Conservation (phyloP, 306 rosid genomes). For the Vachellia pachyceras region DNA sequence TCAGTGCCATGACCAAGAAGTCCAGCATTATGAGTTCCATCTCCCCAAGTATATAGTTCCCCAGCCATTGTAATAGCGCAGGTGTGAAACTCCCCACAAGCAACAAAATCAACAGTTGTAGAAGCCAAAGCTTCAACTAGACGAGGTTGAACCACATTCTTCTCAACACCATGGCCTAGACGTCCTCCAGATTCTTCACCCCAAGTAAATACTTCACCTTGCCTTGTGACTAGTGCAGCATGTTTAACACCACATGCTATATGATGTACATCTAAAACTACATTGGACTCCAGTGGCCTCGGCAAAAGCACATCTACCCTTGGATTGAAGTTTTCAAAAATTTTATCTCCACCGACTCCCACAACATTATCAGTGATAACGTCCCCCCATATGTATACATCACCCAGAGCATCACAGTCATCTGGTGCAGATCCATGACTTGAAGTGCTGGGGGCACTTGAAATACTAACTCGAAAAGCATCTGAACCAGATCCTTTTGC, state of each 20-base stretch:
- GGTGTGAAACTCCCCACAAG: constrained; percentile 98
- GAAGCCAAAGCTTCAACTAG: constrained; percentile 85
- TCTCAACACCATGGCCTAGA: constrained; percentile 97
- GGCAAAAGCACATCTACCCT: constrained; percentile 94
- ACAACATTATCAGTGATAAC: constrained; percentile 70
- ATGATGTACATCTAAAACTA: constrained; percentile 87
- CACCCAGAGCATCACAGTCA: constrained; percentile 96
- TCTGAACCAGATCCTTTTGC: constrained; percentile 93
- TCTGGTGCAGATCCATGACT: constrained; percentile 97
- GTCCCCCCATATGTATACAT: constrained; percentile 98
- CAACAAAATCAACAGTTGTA: constrained; percentile 74
- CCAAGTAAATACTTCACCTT: constrained; percentile 97
- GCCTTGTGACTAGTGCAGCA: constrained; percentile 91
- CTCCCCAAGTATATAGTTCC: constrained; percentile 97
- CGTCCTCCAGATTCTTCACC: constrained; percentile 99
- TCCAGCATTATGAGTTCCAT: constrained; percentile 95
- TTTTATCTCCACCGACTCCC: constrained; percentile 77
- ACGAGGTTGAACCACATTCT: constrained; percentile 81
- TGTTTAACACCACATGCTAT: constrained; percentile 97
- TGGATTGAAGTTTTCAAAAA: constrained; percentile 56
- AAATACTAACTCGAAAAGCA: constrained; percentile 95
- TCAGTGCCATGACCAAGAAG: constrained; percentile 95
- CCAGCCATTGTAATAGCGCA: constrained; percentile 95
- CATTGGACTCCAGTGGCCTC: constrained; percentile 79
- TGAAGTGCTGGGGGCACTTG: constrained; percentile 98